Evolutionary conservation across 768 basidiomycete genomes (phyloP).

Genomic region (Mycena crocata): DNA sequence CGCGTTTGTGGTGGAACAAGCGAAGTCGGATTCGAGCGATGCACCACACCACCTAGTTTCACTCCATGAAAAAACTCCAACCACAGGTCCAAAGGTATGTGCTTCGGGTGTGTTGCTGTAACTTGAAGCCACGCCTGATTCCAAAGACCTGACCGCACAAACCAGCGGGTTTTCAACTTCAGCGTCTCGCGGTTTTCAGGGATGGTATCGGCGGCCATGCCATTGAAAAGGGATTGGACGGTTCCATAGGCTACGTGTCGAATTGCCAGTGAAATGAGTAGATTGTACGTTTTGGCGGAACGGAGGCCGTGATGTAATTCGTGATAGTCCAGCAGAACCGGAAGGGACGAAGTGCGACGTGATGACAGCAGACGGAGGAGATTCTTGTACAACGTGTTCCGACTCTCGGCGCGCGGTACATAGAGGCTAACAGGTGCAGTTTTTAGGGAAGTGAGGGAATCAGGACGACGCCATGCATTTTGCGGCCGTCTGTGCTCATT

Average conservation of each 20-base stretch:
- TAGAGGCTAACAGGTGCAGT: not conserved
- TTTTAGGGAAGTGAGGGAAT: not conserved
- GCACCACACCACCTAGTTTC: constrained; percentile 38
- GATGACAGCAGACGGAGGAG: constrained; percentile 52
- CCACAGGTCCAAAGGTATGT: constrained; percentile 58
- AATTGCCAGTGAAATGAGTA: constrained; percentile 61
- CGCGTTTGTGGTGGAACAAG: constrained; percentile 35
- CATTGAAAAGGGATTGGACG: constrained; percentile 55
- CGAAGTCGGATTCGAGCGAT: constrained; percentile 20
- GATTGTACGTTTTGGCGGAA: constrained; percentile 58
- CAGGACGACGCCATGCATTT: constrained; percentile 5
- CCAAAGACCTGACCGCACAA: constrained; percentile 69
- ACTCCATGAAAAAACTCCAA: constrained; percentile 66
- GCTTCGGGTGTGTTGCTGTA: constrained; percentile 35
- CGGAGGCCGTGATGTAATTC: constrained; percentile 48
- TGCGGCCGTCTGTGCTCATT: constrained; percentile 6
- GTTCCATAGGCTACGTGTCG: constrained; percentile 61
- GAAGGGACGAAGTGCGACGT: constrained; percentile 46
- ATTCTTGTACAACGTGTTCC: constrained; percentile 53
- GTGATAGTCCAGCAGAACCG: constrained; percentile 64
- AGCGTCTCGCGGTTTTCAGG: constrained; percentile 63
- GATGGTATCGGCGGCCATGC: constrained; percentile 59
- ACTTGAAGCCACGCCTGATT: constrained; percentile 64
- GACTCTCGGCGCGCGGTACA: constrained; percentile 41
- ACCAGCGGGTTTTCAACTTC: constrained; percentile 66